A percentile compares a stretch with the other conserved stretches of the same genome.
Evolutionary conservation across 169 alveolate species (phyloP).

Genomic region (Cryptosporidium sp.): DNA sequence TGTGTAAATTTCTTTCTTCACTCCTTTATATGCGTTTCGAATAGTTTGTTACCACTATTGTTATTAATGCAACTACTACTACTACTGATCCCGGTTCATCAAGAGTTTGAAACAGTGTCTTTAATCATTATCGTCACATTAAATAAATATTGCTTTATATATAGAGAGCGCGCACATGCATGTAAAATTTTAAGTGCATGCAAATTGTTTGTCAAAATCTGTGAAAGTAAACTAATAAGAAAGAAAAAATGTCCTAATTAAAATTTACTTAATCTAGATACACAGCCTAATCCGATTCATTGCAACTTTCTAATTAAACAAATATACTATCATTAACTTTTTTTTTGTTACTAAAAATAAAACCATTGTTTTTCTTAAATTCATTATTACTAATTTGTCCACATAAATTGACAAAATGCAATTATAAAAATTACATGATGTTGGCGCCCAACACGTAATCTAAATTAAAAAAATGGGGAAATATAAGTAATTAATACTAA

Average conservation of each 20-base stretch:
- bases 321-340: no score
- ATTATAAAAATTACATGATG: neutral
- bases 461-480: constrained; percentile 14
- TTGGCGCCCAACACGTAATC: constrained; percentile 28
- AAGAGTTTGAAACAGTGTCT: no score
- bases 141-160: neutral
- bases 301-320: no score
- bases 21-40: no score
- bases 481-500: neutral
- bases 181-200: neutral
- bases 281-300: no score
- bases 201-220: neutral
- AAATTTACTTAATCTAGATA: no score
- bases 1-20: no score
- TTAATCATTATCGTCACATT: no score
- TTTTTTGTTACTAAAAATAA: neutral
- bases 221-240: neutral
- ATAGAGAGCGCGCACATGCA: neutral
- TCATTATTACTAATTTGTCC: neutral
- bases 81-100: no score
- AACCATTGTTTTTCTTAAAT: neutral
- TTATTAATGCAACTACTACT: no score
- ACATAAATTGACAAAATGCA: neutral
- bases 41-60: no score
- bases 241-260: neutral